These are phyloP conservation scores for Diplodia mutila DNA, from an alignment of 2,329 filamentous ascomycete species.

Conservation along the genomic window DNA sequence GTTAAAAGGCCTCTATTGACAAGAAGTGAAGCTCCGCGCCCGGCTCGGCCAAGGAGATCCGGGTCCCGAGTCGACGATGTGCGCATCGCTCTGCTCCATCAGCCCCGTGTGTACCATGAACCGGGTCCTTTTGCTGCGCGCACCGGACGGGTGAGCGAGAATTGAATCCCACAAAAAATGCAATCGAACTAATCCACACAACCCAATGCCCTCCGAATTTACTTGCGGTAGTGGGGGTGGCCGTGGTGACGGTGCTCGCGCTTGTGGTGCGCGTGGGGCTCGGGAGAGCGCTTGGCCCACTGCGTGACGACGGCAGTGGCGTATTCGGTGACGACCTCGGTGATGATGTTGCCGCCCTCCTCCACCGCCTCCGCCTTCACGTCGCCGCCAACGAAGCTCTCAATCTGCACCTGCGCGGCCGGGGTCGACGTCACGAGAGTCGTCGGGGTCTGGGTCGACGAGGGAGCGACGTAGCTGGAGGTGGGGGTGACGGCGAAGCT, in stretches of 20 bases:
- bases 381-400: constrained; percentile 32
- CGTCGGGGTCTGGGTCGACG: constrained; percentile 28
- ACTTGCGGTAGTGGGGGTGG: constrained; percentile 26
- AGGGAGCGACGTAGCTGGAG: constrained; percentile 16
- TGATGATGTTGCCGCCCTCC: constrained; percentile 15
- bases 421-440: constrained; percentile 33
- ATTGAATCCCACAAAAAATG: constrained; percentile 11
- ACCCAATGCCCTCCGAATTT: not conserved
- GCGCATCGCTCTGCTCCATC: constrained; percentile 4
- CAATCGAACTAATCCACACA: not conserved
- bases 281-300: constrained; percentile 30
- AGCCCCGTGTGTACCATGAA: not conserved
- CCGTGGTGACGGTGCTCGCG: constrained; percentile 39
- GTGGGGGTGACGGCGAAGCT: constrained; percentile 26
- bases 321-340: constrained; percentile 35
- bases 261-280: constrained; percentile 33
- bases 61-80: constrained; percentile 1
- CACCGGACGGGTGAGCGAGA: constrained; percentile 2
- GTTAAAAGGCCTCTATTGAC: constrained; percentile 23
- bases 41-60: not conserved
- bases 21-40: constrained; percentile 18
- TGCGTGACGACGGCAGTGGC: constrained; percentile 24
- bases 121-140: constrained; percentile 1
- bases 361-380: not conserved
- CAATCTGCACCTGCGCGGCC: constrained; percentile 36